Base-by-base conservation (phyloP, 495 filamentous ascomycete species). In the Talaromyces liani region DNA sequence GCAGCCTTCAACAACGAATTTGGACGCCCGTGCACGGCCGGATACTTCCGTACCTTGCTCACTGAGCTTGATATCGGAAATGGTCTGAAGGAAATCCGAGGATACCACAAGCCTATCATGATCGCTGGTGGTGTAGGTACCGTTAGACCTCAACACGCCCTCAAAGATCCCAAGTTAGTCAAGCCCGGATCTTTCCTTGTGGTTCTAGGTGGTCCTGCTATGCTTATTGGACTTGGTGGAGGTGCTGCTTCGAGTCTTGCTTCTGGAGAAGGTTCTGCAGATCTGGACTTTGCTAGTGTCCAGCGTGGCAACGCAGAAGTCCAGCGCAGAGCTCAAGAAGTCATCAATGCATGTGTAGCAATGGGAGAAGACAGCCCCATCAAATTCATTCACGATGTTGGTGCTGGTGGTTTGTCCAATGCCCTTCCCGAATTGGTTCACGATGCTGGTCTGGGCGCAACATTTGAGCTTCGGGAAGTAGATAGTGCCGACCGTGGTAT, bases 81-180 rank as follows among this genome's bases (percentile, higher is more conserved):
- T 61, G 85, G 83, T 34, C 77, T 80, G 54, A 79, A 81, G 3
- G 93, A 98, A 57, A 77, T 90, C 57, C 81, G 95, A 67, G 94
- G 94, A 16, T 98, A 96, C 68, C 93, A 97, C 79, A 98, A 98
- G 77, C 94, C 94, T 6, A 97, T 98, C 73, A 97, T 98, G 92
- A 88, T 98, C 78, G 94, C 95, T 62, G 95, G 94, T 65, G 94
- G 95, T 70, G 84, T 97, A 53, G 95, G 94, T 39, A 96, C 90
- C n/a, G 93, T 98, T n/a, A 76, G 95, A 63, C 93, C 94, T 0
- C 87, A 93, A 68, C 89, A 97, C 73, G 92, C 94, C 4, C 81
- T 95, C 56, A 98, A 98, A 75, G 79, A 88, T 64, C 83, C 85
- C 2, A 79, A 83, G 12, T 79, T 90, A 65, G 93, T 98, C 10